Percentiles rank a stretch among this genome's conserved stretches.
These are phyloP conservation scores for Oryza brachyantha DNA, from an alignment of 176 grass and related monocot species.

Conservation along the genomic window DNA sequence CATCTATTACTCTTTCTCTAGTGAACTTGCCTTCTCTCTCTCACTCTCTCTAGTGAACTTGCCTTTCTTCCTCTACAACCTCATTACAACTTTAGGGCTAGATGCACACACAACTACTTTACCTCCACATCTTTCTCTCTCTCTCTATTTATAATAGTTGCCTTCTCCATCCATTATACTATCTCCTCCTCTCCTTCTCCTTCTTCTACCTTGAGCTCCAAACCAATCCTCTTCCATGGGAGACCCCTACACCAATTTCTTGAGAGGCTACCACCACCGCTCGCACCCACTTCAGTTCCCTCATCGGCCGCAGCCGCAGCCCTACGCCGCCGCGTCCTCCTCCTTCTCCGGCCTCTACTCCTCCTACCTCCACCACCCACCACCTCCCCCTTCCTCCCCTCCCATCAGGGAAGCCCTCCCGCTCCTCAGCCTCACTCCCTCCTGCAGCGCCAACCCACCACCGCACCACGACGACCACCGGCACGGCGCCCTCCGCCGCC, in stretches of 20 bases:
- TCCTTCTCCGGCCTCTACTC: conserved; percentile 26
- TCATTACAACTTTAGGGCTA: conserved; percentile 63
- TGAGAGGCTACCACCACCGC: conserved; percentile 40
- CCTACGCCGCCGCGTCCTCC: background rate
- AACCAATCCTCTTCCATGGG: conserved; percentile 43
- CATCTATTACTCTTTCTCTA: background rate
- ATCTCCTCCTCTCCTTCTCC: conserved; percentile 3
- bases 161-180: conserved; percentile 22
- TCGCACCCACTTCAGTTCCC: conserved; percentile 31
- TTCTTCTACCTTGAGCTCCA: conserved; percentile 34
- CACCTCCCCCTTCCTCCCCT: conserved; percentile 50
- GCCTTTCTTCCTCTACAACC: conserved; percentile 40
- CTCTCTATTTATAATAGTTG: conserved; percentile 46
- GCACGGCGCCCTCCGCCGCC: background rate
- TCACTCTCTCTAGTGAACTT: conserved; percentile 44
- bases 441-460: background rate
- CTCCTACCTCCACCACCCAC: conserved; percentile 28
- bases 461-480: background rate
- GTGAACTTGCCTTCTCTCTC: background rate
- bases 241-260: conserved; percentile 55
- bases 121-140: conserved; percentile 2
- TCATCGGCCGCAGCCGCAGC: conserved; percentile 7
- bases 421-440: conserved; percentile 56
- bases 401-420: conserved; percentile 73
- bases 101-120: conserved; percentile 34